Evolutionary conservation across 257 asterid species (phyloP).

Genomic region (Nicotiana benthamiana): DNA sequence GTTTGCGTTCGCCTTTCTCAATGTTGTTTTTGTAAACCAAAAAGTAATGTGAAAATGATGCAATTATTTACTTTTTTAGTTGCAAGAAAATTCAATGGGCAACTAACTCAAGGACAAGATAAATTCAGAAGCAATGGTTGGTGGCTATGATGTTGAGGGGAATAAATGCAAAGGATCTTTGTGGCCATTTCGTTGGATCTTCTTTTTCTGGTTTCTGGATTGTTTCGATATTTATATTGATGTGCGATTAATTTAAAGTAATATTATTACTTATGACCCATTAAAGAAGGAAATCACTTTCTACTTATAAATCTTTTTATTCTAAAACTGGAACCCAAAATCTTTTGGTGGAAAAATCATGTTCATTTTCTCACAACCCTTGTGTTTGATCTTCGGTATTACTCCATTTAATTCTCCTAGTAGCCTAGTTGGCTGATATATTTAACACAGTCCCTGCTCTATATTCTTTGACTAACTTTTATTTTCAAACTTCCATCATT

Average conservation of each 20-base stretch:
- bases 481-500: background rate
- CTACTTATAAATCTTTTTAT: no score
- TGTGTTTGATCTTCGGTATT: background rate
- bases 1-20: no score
- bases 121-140: constrained; percentile 1
- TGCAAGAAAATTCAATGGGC: background rate
- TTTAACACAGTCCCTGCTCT: background rate
- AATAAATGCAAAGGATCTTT: constrained; percentile 6
- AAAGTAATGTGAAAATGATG: background rate
- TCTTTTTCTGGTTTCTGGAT: no score
- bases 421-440: background rate
- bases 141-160: background rate
- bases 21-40: background rate
- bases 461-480: background rate
- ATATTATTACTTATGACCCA: no score
- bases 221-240: fast-evolving
- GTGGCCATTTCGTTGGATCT: background rate
- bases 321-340: no score
- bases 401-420: background rate
- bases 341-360: no score
- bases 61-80: background rate
- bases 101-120: background rate
- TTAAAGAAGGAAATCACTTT: no score
- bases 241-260: no score
- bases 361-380: no score